A percentile compares a stretch with the other conserved stretches of the same genome.
phyloP scores from a whole-genome alignment of 768 basidiomycete species.

The Serendipita indica region DNA sequence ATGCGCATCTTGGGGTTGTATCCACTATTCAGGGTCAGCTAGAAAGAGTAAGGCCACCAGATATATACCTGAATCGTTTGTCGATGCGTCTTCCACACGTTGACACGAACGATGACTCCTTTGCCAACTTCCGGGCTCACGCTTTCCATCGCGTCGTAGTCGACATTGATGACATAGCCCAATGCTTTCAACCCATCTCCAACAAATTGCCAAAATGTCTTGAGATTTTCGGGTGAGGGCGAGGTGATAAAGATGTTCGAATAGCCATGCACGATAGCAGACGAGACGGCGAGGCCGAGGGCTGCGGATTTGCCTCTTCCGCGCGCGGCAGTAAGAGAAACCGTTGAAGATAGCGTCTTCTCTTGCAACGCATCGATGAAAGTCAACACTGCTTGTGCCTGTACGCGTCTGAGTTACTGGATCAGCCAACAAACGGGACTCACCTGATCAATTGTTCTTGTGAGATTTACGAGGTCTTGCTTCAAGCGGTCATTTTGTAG shows the following conservation, averaged over 20 bases:
- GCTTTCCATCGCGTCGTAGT: conserved; percentile 91
- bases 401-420: background rate
- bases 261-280: conserved; percentile 85
- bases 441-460: conserved; percentile 85
- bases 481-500: conserved; percentile 73
- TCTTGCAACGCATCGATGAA: conserved; percentile 90
- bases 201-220: conserved; percentile 93
- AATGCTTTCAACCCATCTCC: conserved; percentile 92
- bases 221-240: conserved; percentile 94
- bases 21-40: conserved; percentile 48
- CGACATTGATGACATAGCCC: conserved; percentile 93
- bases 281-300: conserved; percentile 85
- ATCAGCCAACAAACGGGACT: conserved; percentile 11
- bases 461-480: conserved; percentile 76
- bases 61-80: conserved; percentile 81
- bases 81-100: conserved; percentile 81
- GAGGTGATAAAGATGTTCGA: conserved; percentile 97
- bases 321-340: conserved; percentile 85
- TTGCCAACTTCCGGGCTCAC: conserved; percentile 91
- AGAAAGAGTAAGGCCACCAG: conserved; percentile 14
- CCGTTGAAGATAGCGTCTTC: conserved; percentile 86
- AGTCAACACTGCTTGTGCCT: conserved; percentile 75
- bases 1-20: conserved; percentile 95
- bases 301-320: conserved; percentile 96
- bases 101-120: conserved; percentile 79